phyloP scores from a whole-genome alignment of 208 protist species.

The Naegleria fowleri region DNA sequence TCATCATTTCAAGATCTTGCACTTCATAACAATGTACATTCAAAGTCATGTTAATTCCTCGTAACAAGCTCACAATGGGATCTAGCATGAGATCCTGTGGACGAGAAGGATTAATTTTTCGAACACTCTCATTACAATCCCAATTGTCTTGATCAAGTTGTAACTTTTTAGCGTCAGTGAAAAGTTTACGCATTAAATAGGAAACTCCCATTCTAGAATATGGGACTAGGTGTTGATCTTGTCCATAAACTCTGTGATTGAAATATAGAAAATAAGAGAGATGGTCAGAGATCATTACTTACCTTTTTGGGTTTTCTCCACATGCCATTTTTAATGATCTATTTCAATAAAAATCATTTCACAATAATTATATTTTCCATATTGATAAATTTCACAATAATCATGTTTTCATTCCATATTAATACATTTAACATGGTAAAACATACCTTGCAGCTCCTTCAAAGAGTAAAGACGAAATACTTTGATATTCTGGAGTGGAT shows the following conservation, averaged over 20 bases:
- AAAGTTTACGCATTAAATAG: not conserved
- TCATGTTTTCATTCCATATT: no score
- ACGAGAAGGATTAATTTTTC: not conserved
- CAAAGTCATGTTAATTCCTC: slow-evolving; percentile 31
- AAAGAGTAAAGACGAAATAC: no score
- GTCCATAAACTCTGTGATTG: slow-evolving; percentile 35
- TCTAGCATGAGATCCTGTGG: slow-evolving; percentile 29
- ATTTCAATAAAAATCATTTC: slow-evolving; percentile 25
- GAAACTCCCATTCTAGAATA: slow-evolving; percentile 24
- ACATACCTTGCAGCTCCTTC: no score
- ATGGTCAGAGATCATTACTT: no score
- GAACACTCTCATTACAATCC: slow-evolving; percentile 16
- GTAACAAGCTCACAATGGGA: slow-evolving; percentile 16
- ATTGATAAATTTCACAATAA: no score
- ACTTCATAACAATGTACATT: slow-evolving; percentile 45
- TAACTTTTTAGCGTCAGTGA: slow-evolving; percentile 1
- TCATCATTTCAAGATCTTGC: slow-evolving; percentile 44
- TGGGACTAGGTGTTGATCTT: slow-evolving; percentile 5
- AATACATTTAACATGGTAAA: no score
- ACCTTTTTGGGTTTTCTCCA: slow-evolving; percentile 45
- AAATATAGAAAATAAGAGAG: no score
- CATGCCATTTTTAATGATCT: slow-evolving; percentile 45
- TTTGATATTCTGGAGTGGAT: not conserved
- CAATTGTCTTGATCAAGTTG: slow-evolving; percentile 19
- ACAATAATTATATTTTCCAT: no score